Evolutionary conservation across 2,329 filamentous ascomycete species (phyloP).

Genomic region (Achaetomium macrosporum): DNA sequence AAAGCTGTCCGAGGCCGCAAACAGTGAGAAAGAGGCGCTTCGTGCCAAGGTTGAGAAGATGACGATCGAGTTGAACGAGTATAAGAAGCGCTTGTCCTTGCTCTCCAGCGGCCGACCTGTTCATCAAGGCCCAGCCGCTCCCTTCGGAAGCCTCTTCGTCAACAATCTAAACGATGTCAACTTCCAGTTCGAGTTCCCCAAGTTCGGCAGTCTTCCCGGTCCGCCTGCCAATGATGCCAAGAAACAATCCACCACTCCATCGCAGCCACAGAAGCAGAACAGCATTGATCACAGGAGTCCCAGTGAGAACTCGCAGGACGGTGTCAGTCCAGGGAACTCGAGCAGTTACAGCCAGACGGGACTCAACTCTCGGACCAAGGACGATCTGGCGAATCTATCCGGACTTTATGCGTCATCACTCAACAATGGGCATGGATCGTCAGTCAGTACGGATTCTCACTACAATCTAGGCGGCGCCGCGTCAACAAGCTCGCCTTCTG

Average conservation of each 20-base stretch:
- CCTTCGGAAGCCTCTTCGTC: slow-evolving; percentile 43
- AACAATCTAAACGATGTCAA: slow-evolving; percentile 66
- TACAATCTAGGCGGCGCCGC: slow-evolving; percentile 43
- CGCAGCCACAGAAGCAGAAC: slow-evolving; percentile 18
- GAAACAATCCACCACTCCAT: slow-evolving; percentile 13
- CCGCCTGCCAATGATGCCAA: slow-evolving; percentile 28
- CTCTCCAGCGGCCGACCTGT: slow-evolving; percentile 33
- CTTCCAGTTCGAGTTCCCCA: slow-evolving; percentile 95
- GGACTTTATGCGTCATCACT: slow-evolving; percentile 55
- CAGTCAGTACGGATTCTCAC: slow-evolving; percentile 47
- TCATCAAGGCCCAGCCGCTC: slow-evolving; percentile 29
- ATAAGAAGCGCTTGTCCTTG: slow-evolving; percentile 76
- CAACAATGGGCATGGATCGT: slow-evolving; percentile 41
- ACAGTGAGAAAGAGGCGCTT: slow-evolving; percentile 77
- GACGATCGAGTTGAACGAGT: slow-evolving; percentile 78
- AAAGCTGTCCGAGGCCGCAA: slow-evolving; percentile 75
- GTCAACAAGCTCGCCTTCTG: slow-evolving; percentile 59
- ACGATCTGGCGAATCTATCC: slow-evolving; percentile 50
- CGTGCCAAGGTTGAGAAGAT: slow-evolving; percentile 85
- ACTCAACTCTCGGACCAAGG: slow-evolving; percentile 36
- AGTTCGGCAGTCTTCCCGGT: slow-evolving; percentile 71
- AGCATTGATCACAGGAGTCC: slow-evolving; percentile 33
- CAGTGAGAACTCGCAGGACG: slow-evolving; percentile 29
- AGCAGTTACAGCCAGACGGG: slow-evolving; percentile 30
- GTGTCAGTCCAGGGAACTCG: slow-evolving; percentile 32